These are phyloP conservation scores for Cyathus striatus DNA, from an alignment of 768 basidiomycete genomes.

Conservation along the genomic window DNA sequence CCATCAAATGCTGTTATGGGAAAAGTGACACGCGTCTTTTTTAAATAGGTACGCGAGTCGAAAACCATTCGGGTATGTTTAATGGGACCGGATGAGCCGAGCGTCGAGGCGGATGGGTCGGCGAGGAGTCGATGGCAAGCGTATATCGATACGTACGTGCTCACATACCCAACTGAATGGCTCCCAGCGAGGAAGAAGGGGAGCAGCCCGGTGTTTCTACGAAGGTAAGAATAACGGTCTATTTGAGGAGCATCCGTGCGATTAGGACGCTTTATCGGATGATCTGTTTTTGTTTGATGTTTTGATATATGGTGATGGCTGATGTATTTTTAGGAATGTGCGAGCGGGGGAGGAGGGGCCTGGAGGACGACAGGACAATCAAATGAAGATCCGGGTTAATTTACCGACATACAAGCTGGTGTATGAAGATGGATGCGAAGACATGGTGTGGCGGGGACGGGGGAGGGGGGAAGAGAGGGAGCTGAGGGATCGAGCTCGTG, in stretches of 20 bases:
- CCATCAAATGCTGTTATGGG: too few species aligned
- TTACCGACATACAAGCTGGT: slow-evolving; percentile 61
- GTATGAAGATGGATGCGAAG: slow-evolving; percentile 66
- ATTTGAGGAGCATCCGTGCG: slow-evolving; percentile 6
- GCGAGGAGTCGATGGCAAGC: slow-evolving; percentile 60
- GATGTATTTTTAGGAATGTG: slow-evolving; percentile 48
- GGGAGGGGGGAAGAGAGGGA: slow-evolving; percentile 23
- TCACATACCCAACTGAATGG: slow-evolving; percentile 73
- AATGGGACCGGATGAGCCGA: slow-evolving; percentile 59
- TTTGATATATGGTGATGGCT: too few species aligned
- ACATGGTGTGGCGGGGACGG: slow-evolving; percentile 39
- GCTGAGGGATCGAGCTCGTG: slow-evolving; percentile 29
- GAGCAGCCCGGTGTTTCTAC: slow-evolving; percentile 43
- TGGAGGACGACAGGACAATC: slow-evolving; percentile 22
- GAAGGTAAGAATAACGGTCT: slow-evolving; percentile 40
- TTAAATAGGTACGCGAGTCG: slow-evolving; percentile 44
- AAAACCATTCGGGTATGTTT: slow-evolving; percentile 59
- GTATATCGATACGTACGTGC: slow-evolving; percentile 70
- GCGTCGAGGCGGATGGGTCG: slow-evolving; percentile 49
- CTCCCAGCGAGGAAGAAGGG: slow-evolving; percentile 35
- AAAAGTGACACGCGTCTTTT: slow-evolving; percentile 1
- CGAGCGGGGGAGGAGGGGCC: slow-evolving; percentile 34
- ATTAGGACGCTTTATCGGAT: slow-evolving; percentile 10
- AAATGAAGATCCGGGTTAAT: slow-evolving; percentile 53
- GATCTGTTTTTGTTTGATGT: slow-evolving; percentile 12